These are phyloP conservation scores for Angomonas ambiguus DNA, from an alignment of 208 protist genomes.

Conservation along the genomic window DNA sequence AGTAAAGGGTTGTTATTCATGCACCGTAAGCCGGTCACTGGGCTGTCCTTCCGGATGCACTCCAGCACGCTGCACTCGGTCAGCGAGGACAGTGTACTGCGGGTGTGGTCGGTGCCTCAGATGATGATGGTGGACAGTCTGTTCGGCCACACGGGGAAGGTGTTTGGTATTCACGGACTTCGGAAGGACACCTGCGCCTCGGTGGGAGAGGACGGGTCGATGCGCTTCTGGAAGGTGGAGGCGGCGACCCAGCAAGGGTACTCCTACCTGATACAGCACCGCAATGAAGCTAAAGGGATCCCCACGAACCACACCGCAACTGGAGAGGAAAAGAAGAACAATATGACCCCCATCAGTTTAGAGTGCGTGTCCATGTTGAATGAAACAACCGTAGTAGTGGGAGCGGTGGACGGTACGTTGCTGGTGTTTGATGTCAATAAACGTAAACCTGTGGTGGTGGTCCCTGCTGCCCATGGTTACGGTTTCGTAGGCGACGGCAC, in stretches of 20 bases:
- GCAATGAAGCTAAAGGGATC: background rate
- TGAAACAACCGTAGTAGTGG: slow-evolving; percentile 63
- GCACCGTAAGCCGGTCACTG: slow-evolving; percentile 82
- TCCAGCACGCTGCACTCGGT: slow-evolving; percentile 65
- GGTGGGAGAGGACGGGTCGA: slow-evolving; percentile 81
- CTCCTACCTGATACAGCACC: slow-evolving; percentile 26
- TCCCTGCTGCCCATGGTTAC: slow-evolving; percentile 68
- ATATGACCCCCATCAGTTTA: slow-evolving; percentile 34
- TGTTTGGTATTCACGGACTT: slow-evolving; percentile 56
- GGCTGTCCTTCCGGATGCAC: slow-evolving; percentile 69
- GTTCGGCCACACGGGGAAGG: slow-evolving; percentile 76
- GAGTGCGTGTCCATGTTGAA: slow-evolving; percentile 81
- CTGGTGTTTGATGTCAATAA: slow-evolving; percentile 82
- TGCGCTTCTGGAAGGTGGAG: slow-evolving; percentile 89
- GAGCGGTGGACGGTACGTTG: slow-evolving; percentile 69
- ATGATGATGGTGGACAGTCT: slow-evolving; percentile 84
- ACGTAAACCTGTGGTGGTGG: slow-evolving; percentile 59
- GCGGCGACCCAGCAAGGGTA: slow-evolving; percentile 80
- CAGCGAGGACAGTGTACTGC: slow-evolving; percentile 76
- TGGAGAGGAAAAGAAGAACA: slow-evolving; percentile 8
- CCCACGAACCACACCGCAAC: background rate
- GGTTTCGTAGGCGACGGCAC: slow-evolving; percentile 82
- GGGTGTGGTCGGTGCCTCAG: slow-evolving; percentile 83
- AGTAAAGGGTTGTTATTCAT: slow-evolving; percentile 79
- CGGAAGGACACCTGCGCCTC: slow-evolving; percentile 68